Evolutionary conservation across 345 rosid genomes (phyloP), one percentile per base, ranked within the genome.

Genomic region (Kernera saxatilis): DNA sequence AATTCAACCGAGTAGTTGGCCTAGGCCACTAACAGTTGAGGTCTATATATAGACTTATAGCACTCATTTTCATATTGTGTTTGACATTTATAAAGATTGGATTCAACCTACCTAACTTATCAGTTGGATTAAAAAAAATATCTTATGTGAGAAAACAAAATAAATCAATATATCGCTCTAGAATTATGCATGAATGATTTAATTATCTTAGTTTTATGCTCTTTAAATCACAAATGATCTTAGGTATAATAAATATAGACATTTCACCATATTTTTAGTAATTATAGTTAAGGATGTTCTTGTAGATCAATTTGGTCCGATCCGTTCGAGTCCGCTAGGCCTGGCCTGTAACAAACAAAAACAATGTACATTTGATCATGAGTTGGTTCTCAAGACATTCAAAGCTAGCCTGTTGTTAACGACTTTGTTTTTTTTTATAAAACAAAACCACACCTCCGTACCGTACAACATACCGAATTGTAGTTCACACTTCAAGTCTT

Each of bases 1-100:
- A 56, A 23, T 1, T 48, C 62, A 62, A 61, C 25, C 35, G 1
- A 71, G 54, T 62, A 53, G 75, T 71, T 71, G 58, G 37, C 58
- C 39, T 39, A 58, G 6, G 29, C 46, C 76, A 72, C 12, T 52
- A 41, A 32, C 33, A 52, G 69, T 39, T 50, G 63, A 32, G 14
- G 22, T 11, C 8, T 17, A 72, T 27, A 39, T 23, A 40, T 56
- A 69, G 35, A 17, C 14, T 30, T 54, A 5, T 19, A 53, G 25
- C 52, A 27, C 39, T 33, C 64, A 23, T 54, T 17, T 44, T 72
- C 11, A 61, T 61, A 65, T n/a, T 33, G 76, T 33, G 76, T 51
- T 40, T 62, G 62, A 41, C 62, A 50, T 71, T 32, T 50, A 71
- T 50, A 22, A 61, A 62, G 45, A 40, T 60, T 12, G 23, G 19